Evolutionary conservation across 2,329 filamentous ascomycete genomes (phyloP).

Genomic region (Fusarium torreyae): DNA sequence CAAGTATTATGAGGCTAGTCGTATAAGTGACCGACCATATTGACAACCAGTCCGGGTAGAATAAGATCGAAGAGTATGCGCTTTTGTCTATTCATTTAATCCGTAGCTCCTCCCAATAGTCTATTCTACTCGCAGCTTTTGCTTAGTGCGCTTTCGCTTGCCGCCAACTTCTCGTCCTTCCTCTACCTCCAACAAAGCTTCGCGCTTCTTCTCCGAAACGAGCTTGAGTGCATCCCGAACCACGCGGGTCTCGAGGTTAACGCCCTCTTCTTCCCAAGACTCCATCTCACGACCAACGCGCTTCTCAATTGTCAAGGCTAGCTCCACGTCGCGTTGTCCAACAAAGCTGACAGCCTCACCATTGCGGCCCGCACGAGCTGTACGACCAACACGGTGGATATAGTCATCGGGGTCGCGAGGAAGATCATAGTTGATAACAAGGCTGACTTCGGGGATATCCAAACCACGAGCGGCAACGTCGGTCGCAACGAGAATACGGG

Average conservation of each 20-base stretch:
- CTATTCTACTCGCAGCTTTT: constrained; percentile 64
- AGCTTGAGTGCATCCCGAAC: constrained; percentile 87
- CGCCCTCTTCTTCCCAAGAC: constrained; percentile 89
- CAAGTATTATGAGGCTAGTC: neutral
- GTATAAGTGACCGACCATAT: too few species aligned
- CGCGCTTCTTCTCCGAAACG: constrained; percentile 95
- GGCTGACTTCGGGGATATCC: constrained; percentile 90
- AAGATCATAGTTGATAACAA: constrained; percentile 96
- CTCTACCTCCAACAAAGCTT: constrained; percentile 91
- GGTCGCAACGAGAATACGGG: constrained; percentile 91
- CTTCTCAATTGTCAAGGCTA: constrained; percentile 91
- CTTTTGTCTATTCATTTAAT: constrained; percentile 31
- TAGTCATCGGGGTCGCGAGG: constrained; percentile 98
- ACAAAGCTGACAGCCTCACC: constrained; percentile 91
- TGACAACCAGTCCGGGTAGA: neutral
- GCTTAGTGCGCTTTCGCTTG: constrained; percentile 77
- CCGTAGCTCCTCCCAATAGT: neutral
- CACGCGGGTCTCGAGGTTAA: constrained; percentile 93
- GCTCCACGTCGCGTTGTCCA: constrained; percentile 91
- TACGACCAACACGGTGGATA: constrained; percentile 95
- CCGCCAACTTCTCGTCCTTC: constrained; percentile 92
- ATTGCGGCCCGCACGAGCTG: constrained; percentile 87
- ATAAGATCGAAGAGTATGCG: constrained; percentile 13
- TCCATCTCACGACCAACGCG: constrained; percentile 86
- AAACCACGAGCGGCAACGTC: constrained; percentile 95